phyloP scores from a whole-genome alignment of 2,329 filamentous ascomycete genomes.

The Penicillium sp. region DNA sequence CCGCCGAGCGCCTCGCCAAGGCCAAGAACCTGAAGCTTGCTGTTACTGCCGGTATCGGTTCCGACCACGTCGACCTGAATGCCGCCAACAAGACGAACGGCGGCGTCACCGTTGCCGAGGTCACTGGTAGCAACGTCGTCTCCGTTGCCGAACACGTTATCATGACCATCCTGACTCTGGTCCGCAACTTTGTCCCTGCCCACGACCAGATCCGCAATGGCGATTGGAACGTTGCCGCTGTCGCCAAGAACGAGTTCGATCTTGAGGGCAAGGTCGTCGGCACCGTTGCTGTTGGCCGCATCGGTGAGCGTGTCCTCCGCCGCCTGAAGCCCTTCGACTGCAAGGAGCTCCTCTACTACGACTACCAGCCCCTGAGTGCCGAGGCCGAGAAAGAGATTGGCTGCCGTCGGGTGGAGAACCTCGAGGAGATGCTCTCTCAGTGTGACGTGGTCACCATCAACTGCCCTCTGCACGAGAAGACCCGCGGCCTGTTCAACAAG shows the following conservation, averaged over 20 bases:
- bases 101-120: constrained; percentile 93
- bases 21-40: constrained; percentile 99
- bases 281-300: constrained; percentile 94
- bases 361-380: constrained; percentile 89
- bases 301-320: constrained; percentile 95
- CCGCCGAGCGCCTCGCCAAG: constrained; percentile 90
- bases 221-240: constrained; percentile 92
- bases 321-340: constrained; percentile 97
- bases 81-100: constrained; percentile 98
- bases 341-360: constrained; percentile 99
- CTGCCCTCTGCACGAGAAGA: constrained; percentile 99
- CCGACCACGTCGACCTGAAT: constrained; percentile 95
- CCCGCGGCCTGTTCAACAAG: constrained; percentile 95
- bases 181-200: constrained; percentile 97
- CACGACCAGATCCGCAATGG: constrained; percentile 88
- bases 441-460: constrained; percentile 99
- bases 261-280: constrained; percentile 97
- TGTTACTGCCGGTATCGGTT: constrained; percentile 95
- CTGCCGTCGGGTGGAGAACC: constrained; percentile 77
- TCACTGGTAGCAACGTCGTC: constrained; percentile 97
- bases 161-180: constrained; percentile 95
- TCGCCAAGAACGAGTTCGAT: constrained; percentile 98
- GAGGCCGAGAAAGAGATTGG: constrained; percentile 95
- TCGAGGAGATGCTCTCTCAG: constrained; percentile 91
- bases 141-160: constrained; percentile 98